These are phyloP conservation scores for Adansonia digitata DNA, from an alignment of 345 rosid species.

Conservation along the genomic window DNA sequence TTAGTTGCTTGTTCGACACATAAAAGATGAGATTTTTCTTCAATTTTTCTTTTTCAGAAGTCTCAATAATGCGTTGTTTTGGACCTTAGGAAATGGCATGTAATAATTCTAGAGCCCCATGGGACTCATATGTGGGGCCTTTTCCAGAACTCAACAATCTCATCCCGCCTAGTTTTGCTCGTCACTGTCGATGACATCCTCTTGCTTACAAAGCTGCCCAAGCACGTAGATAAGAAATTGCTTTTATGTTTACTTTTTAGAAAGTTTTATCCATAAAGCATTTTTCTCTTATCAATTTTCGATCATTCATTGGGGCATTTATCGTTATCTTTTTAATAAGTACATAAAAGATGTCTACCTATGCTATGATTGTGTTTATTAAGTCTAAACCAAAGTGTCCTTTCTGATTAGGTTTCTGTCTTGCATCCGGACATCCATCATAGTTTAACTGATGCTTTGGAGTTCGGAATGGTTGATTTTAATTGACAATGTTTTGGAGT, in stretches of 20 bases:
- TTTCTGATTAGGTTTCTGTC: not conserved
- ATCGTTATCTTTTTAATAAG: slow-evolving; percentile 6
- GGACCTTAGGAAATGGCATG: not conserved
- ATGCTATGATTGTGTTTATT: not conserved
- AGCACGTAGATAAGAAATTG: slow-evolving; percentile 17
- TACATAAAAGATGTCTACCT: not conserved
- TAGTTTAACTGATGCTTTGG: too few species aligned
- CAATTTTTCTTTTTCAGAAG: not conserved
- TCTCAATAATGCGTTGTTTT: not conserved
- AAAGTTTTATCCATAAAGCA: not conserved
- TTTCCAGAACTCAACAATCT: not conserved
- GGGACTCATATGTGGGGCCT: not conserved
- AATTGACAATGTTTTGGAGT: too few species aligned
- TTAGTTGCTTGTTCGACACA: not conserved
- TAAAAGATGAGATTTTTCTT: not conserved
- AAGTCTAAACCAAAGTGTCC: not conserved
- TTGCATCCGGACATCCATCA: not conserved
- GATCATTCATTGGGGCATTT: not conserved
- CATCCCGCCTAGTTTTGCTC: not conserved
- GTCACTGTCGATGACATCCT: not conserved
- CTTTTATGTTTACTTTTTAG: slow-evolving; percentile 8
- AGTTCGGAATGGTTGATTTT: too few species aligned
- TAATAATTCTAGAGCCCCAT: slow-evolving; percentile 9
- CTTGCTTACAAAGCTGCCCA: not conserved
- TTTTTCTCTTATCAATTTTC: not conserved